Conservation (phyloP, 2,329 filamentous ascomycete genomes). For the Colletotrichum camelliae region DNA sequence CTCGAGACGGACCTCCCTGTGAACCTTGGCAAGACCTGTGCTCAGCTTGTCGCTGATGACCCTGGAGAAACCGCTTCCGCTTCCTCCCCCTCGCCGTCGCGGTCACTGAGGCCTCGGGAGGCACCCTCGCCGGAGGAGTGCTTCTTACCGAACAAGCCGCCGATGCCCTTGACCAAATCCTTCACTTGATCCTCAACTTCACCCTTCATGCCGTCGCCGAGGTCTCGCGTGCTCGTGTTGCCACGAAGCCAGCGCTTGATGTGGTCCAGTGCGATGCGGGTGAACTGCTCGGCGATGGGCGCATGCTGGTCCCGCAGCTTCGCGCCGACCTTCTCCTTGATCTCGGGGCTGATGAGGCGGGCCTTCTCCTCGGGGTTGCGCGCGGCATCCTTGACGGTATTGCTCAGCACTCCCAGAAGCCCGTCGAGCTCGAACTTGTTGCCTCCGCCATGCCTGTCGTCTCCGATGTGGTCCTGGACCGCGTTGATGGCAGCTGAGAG, state of each 20-base stretch:
- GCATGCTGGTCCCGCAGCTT: conserved; percentile 47
- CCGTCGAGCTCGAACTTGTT: conserved; percentile 45
- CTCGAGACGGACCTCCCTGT: conserved; percentile 50
- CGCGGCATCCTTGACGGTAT: conserved; percentile 47
- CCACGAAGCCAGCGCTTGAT: conserved; percentile 51
- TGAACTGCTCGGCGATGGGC: conserved; percentile 51
- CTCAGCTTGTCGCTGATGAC: conserved; percentile 53
- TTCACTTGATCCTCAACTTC: conserved; percentile 51
- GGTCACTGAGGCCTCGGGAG: conserved; percentile 35
- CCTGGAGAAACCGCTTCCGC: conserved; percentile 45
- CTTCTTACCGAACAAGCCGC: conserved; percentile 43
- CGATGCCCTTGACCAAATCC: conserved; percentile 48
- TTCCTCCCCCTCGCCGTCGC: conserved; percentile 28
- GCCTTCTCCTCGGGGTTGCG: conserved; percentile 53
- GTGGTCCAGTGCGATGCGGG: conserved; percentile 48
- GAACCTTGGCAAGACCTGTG: conserved; percentile 47
- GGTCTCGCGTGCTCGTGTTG: conserved; percentile 44
- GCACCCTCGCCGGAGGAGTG: conserved; percentile 32
- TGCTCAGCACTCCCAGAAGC: conserved; percentile 45
- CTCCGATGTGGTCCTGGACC: conserved; percentile 45
- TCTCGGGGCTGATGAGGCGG: conserved; percentile 49
- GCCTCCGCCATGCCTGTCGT: conserved; percentile 32
- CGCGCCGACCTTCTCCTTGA: conserved; percentile 47
- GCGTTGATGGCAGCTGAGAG: conserved; percentile 45
- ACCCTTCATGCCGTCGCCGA: conserved; percentile 48